Conservation (phyloP, 176 grass and related monocot genomes). For the Oryza australiensis region DNA sequence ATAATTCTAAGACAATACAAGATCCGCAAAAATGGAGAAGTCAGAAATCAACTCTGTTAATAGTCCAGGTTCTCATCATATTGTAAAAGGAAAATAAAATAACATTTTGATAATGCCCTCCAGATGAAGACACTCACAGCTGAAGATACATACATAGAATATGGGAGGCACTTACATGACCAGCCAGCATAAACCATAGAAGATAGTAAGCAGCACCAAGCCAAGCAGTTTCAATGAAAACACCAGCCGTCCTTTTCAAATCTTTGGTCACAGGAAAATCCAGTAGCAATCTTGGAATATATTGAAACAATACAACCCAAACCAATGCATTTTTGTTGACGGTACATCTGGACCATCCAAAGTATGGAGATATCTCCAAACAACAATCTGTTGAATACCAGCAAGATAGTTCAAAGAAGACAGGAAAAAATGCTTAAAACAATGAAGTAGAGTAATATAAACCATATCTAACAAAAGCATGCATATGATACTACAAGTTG, state of each 20-base stretch:
- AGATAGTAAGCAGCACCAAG: constrained; percentile 97
- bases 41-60: background rate
- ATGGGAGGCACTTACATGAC: constrained; percentile 66
- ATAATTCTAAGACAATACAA: background rate
- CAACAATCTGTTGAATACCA: constrained; percentile 69
- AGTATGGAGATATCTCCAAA: constrained; percentile 76
- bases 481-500: background rate
- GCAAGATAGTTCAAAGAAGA: constrained; percentile 18
- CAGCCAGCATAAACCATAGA: constrained; percentile 92
- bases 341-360: constrained; percentile 60
- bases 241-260: constrained; percentile 87
- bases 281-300: constrained; percentile 75
- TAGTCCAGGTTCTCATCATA: background rate
- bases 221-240: constrained; percentile 94
- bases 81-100: background rate
- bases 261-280: constrained; percentile 76
- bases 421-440: background rate
- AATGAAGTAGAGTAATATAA: background rate
- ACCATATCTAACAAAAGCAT: background rate
- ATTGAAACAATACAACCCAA: constrained; percentile 78
- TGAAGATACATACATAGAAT: constrained; percentile 14
- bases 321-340: constrained; percentile 64
- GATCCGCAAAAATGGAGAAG: background rate
- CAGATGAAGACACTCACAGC: background rate
- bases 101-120: background rate